Percentiles rank a stretch among this genome's conserved stretches.
Conservation (phyloP, 345 rosid genomes). For the Eucalyptus decipiens region DNA sequence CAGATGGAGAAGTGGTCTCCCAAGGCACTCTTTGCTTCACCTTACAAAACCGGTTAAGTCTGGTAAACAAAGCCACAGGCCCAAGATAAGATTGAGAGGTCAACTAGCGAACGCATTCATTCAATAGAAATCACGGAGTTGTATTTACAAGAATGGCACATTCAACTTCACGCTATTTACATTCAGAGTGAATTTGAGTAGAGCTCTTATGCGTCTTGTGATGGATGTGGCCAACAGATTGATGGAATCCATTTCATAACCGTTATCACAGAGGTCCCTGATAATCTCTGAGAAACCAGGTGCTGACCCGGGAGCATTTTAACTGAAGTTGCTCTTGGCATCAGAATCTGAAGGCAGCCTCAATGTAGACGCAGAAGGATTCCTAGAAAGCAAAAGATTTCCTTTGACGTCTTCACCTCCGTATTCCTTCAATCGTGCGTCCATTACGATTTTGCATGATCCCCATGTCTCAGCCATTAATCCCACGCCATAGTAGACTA, state of each 20-base stretch:
- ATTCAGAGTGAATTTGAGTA: not conserved
- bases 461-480: no score
- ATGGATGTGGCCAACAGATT: rapidly evolving
- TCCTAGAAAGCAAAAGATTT: not conserved
- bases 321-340: not conserved
- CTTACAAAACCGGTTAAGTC: not conserved
- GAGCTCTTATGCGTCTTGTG: not conserved
- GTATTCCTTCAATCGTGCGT: no score
- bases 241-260: not conserved
- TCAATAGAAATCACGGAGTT: rapidly evolving
- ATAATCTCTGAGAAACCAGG: not conserved
- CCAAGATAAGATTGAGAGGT: not conserved
- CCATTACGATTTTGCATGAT: no score
- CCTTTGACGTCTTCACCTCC: not conserved
- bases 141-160: not conserved
- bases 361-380: not conserved
- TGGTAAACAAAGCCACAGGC: not conserved
- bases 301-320: not conserved
- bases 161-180: not conserved
- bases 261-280: not conserved
- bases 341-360: not conserved
- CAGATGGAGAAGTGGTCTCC: not conserved
- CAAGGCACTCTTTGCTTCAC: not conserved
- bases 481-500: no score
- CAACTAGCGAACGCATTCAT: rapidly evolving